phyloP scores from a whole-genome alignment of 306 rosid genomes.

The Gastrolobium villosum region DNA sequence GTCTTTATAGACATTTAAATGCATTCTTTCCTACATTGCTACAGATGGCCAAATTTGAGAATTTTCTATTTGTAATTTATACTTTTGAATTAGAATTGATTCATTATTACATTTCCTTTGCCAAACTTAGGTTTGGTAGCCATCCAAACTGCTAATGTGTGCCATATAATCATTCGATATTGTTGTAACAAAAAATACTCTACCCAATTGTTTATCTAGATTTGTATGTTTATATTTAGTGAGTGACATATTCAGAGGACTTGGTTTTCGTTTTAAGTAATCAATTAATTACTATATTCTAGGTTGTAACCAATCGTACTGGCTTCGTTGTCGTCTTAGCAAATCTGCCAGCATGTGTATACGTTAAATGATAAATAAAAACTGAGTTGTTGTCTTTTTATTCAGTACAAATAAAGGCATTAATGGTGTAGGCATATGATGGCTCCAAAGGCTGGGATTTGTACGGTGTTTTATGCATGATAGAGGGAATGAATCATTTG shows the following conservation, averaged over 20 bases:
- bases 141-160: constrained; percentile 3
- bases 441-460: background rate
- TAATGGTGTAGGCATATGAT: constrained; percentile 5
- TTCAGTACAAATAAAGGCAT: constrained; percentile 15
- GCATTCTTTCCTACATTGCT: background rate
- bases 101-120: background rate
- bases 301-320: background rate
- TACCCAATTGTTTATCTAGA: background rate
- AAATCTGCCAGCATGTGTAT: background rate
- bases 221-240: background rate
- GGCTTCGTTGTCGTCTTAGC: background rate
- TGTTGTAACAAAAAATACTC: background rate
- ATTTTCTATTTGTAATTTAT: constrained; percentile 18
- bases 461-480: background rate
- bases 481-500: background rate
- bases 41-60: background rate
- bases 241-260: background rate
- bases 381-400: background rate
- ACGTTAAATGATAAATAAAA: background rate
- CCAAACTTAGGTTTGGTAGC: no score
- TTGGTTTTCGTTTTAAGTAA: background rate
- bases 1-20: background rate
- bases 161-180: background rate
- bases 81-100: background rate
- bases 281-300: background rate